Percentiles rank a stretch among this genome's conserved stretches.
phyloP scores from a whole-genome alignment of 106 monocot species.

The Amphibolis antarctica region DNA sequence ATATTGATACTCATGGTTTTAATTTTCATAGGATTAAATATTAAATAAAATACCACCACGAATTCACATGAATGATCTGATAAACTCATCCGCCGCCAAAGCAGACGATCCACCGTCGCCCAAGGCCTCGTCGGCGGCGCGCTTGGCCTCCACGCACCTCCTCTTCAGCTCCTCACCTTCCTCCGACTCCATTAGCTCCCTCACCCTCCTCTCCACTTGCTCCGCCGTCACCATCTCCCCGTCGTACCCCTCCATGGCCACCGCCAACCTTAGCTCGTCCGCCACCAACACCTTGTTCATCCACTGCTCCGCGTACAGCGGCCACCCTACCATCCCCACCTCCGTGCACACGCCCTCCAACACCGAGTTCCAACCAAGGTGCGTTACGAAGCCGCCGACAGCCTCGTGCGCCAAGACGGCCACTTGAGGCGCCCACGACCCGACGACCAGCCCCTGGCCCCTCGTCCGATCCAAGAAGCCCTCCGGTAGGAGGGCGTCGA shows the following conservation, averaged over 20 bases:
- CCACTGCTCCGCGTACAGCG: slow-evolving; percentile 62
- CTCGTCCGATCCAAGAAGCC: slow-evolving; percentile 47
- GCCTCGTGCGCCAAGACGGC: slow-evolving; percentile 38
- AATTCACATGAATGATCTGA: too few relatives aligned
- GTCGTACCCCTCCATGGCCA: slow-evolving; percentile 30
- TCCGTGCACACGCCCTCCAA: slow-evolving; percentile 34
- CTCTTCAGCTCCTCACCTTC: slow-evolving; percentile 21
- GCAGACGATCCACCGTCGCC: slow-evolving; percentile 21
- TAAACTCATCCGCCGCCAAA: slow-evolving; percentile 13
- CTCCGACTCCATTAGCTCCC: slow-evolving; percentile 31
- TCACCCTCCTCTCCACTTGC: slow-evolving; percentile 50
- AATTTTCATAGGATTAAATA: too few relatives aligned
- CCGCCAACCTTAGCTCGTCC: slow-evolving; percentile 33
- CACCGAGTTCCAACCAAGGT: slow-evolving; percentile 79
- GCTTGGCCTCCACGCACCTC: slow-evolving; percentile 13
- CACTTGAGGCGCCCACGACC: slow-evolving; percentile 59
- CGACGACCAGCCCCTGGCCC: slow-evolving; percentile 36
- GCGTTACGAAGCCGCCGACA: slow-evolving; percentile 60
- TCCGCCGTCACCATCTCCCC: slow-evolving; percentile 29
- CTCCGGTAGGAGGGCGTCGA: slow-evolving; percentile 35
- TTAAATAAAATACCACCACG: too few relatives aligned
- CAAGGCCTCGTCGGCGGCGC: slow-evolving; percentile 17
- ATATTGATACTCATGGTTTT: too few relatives aligned
- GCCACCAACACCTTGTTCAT: slow-evolving; percentile 47
- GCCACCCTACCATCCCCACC: slow-evolving; percentile 63